Conservation (phyloP, 306 rosid genomes). For the Biancaea sappan region DNA sequence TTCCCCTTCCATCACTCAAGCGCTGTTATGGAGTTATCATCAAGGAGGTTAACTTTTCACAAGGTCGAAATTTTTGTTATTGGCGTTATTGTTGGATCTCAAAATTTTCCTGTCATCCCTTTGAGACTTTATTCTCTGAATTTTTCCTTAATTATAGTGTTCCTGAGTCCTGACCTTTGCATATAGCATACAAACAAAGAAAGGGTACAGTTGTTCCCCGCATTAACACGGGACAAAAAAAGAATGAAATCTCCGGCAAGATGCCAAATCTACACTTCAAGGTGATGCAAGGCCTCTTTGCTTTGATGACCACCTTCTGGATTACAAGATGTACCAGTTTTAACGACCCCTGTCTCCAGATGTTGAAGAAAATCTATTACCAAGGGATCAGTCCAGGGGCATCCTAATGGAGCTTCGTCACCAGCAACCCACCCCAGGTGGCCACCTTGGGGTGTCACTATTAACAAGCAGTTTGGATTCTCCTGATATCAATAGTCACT, state of each 20-base stretch:
- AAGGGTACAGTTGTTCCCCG: too few species aligned
- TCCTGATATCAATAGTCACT: constrained; percentile 51
- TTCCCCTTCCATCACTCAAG: too few species aligned
- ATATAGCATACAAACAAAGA: too few species aligned
- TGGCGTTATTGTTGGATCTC: too few species aligned
- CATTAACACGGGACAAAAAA: background rate
- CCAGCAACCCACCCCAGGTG: constrained; percentile 99
- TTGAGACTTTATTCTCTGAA: too few species aligned
- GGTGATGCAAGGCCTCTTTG: constrained; percentile 37
- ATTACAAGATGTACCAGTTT: constrained; percentile 26
- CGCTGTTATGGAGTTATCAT: too few species aligned
- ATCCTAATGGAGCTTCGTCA: constrained; percentile 71
- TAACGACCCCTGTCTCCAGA: constrained; percentile 52
- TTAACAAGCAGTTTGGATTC: constrained; percentile 81
- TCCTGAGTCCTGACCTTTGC: too few species aligned
- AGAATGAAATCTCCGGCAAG: background rate
- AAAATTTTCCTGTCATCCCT: too few species aligned
- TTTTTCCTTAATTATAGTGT: too few species aligned
- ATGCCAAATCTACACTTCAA: constrained; percentile 45
- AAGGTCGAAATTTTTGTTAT: too few species aligned
- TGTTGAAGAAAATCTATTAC: constrained; percentile 82
- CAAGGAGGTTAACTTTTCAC: too few species aligned
- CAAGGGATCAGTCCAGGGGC: constrained; percentile 87
- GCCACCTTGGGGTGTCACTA: constrained; percentile 94
- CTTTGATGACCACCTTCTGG: constrained; percentile 6